phyloP scores from a whole-genome alignment of 768 basidiomycete genomes.

The Punctularia strigosozonata region DNA sequence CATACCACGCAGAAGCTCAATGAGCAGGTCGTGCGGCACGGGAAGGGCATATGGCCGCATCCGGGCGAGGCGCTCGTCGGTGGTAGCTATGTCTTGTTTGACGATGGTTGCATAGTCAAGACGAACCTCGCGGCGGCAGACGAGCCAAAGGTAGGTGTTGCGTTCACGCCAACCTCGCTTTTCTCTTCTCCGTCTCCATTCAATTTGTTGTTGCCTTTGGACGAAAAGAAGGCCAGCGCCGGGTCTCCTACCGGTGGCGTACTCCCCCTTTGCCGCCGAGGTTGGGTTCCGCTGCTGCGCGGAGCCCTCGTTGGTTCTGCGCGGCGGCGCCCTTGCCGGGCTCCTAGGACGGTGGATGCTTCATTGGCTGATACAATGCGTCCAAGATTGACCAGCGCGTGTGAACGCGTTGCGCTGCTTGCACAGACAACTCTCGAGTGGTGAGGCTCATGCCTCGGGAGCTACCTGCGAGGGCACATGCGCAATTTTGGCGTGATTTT shows the following conservation, averaged over 20 bases:
- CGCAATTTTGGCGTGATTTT: slow-evolving; percentile 9
- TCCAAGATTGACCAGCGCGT: slow-evolving; percentile 54
- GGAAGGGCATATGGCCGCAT: slow-evolving; percentile 71
- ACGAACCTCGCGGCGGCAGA: slow-evolving; percentile 34
- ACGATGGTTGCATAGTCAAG: slow-evolving; percentile 40
- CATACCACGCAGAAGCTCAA: slow-evolving; percentile 81
- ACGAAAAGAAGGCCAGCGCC: slow-evolving; percentile 92
- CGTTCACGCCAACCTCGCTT: slow-evolving; percentile 1
- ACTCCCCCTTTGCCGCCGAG: slow-evolving; percentile 9
- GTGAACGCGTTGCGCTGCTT: slow-evolving; percentile 35
- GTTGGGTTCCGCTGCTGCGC: slow-evolving; percentile 4
- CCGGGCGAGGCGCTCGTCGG: slow-evolving; percentile 71
- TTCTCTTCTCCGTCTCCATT: slow-evolving; percentile 4
- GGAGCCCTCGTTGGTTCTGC: slow-evolving; percentile 59
- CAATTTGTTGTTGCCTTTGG: slow-evolving; percentile 27
- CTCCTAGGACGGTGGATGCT: slow-evolving; percentile 21
- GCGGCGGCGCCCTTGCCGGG: slow-evolving; percentile 15
- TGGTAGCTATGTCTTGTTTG: slow-evolving; percentile 79
- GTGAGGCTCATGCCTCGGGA: slow-evolving; percentile 60
- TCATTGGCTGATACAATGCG: slow-evolving; percentile 89
- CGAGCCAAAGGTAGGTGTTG: slow-evolving; percentile 40
- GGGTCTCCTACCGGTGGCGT: slow-evolving; percentile 52
- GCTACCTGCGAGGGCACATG: slow-evolving; percentile 88
- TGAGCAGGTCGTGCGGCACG: slow-evolving; percentile 48
- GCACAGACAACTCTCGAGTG: slow-evolving; percentile 82